These are phyloP conservation scores for Lagenaria siceraria DNA, from an alignment of 306 rosid species.

Conservation along the genomic window DNA sequence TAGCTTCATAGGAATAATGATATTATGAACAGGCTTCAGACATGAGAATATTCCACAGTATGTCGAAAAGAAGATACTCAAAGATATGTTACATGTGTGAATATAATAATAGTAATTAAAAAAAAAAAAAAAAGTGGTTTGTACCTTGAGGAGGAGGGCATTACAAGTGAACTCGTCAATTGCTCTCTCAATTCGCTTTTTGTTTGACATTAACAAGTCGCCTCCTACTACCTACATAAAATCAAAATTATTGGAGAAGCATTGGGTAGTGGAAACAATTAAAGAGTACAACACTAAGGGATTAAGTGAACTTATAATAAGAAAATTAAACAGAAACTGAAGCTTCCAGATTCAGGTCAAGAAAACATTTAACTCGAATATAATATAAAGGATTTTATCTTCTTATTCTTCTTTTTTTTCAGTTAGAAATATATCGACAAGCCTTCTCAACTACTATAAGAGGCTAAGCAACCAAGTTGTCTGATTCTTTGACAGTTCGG, in stretches of 20 bases:
- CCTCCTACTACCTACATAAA: constrained; percentile 79
- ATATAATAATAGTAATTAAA: not conserved
- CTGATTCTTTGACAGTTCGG: not conserved
- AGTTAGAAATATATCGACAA: not conserved
- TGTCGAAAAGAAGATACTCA: not conserved
- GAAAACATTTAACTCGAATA: not conserved
- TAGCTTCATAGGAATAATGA: not conserved
- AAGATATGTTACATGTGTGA: not conserved
- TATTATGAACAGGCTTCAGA: not conserved
- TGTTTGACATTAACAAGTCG: constrained; percentile 77
- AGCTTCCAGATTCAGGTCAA: not conserved
- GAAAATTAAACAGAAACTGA: not conserved
- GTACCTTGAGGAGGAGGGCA: constrained; percentile 85
- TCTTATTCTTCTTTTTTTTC: too few relatives aligned
- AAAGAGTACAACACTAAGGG: constrained; percentile 7
- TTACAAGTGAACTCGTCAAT: constrained; percentile 64
- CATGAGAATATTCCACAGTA: not conserved
- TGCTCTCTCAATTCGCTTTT: constrained; percentile 71
- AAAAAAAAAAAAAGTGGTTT: not conserved
- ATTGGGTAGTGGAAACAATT: not conserved
- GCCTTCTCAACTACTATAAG: not conserved
- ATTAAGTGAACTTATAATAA: not conserved
- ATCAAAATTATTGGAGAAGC: not conserved
- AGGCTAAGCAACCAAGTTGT: not conserved
- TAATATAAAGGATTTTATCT: not conserved